These are phyloP conservation scores for Byssochlamys sp. DNA, from an alignment of 2,329 filamentous ascomycete genomes.

Conservation along the genomic window DNA sequence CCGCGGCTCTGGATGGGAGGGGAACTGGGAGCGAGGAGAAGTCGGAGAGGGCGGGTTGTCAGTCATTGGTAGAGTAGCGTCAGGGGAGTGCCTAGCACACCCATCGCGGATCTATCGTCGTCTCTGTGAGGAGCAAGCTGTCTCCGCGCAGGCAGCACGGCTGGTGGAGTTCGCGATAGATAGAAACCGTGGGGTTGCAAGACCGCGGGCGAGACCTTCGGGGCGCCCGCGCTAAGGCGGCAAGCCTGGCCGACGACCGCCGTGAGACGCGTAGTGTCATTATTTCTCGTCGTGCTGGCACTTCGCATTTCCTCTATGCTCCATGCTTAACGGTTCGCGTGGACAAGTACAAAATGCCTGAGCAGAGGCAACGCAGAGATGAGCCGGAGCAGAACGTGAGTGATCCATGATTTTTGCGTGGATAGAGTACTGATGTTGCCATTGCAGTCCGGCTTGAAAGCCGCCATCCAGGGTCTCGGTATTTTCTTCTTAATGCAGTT, in stretches of 20 bases:
- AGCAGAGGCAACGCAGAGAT: constrained; percentile 28
- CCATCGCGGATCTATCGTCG: constrained; percentile 16
- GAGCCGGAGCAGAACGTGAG: constrained; percentile 23
- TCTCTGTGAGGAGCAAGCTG: not conserved
- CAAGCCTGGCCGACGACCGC: not conserved
- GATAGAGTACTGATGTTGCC: constrained; percentile 12
- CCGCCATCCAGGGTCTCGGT: constrained; percentile 46
- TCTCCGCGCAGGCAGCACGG: not conserved
- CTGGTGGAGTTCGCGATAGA: not conserved
- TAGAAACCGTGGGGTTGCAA: not conserved
- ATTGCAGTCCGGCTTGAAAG: constrained; percentile 31
- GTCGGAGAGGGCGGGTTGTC: constrained; percentile 26
- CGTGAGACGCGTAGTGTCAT: not conserved
- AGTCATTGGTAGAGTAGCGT: constrained; percentile 22
- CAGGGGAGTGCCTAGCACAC: constrained; percentile 14
- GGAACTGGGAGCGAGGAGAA: constrained; percentile 41
- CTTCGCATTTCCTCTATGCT: constrained; percentile 4
- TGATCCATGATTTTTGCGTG: constrained; percentile 4
- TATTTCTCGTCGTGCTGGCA: constrained; percentile 2
- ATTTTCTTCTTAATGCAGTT: constrained; percentile 53
- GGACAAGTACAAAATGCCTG: constrained; percentile 25
- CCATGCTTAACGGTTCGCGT: constrained; percentile 5
- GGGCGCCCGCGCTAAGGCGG: not conserved
- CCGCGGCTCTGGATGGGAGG: constrained; percentile 58
- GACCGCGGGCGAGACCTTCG: not conserved